Evolutionary conservation across 2,329 filamentous ascomycete genomes (phyloP).

Genomic region (Samsoniella hepiali): DNA sequence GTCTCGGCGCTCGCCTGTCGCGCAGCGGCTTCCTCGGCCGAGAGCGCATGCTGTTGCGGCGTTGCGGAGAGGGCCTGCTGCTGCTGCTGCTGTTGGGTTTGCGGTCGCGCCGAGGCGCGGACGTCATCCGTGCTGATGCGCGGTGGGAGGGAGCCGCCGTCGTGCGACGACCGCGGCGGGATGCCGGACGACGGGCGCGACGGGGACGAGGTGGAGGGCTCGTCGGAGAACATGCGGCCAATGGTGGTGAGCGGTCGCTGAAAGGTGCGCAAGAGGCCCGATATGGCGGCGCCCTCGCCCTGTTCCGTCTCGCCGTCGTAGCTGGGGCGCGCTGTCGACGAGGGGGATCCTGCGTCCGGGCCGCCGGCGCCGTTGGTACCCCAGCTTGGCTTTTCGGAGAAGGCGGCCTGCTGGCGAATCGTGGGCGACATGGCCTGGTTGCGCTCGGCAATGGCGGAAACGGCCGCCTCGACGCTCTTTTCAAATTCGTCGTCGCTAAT

Average conservation of each 20-base stretch:
- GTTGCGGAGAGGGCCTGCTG: background rate
- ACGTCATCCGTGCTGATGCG: conserved; percentile 30
- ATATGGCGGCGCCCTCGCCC: conserved; percentile 74
- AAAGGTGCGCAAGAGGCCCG: conserved; percentile 82
- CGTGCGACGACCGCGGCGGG: conserved; percentile 27
- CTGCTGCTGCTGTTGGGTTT: conserved; percentile 15
- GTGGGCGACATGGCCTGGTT: conserved; percentile 58
- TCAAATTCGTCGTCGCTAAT: conserved; percentile 96
- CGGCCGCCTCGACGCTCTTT: conserved; percentile 90
- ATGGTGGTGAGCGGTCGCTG: conserved; percentile 89
- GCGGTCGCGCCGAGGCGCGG: conserved; percentile 28
- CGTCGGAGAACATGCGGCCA: conserved; percentile 86
- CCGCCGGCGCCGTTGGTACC: conserved; percentile 45
- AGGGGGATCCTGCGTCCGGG: conserved; percentile 25
- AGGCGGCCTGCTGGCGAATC: conserved; percentile 36
- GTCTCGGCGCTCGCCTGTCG: conserved; percentile 86
- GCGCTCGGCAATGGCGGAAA: conserved; percentile 91
- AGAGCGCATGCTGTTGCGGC: conserved; percentile 43
- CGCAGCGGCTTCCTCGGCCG: conserved; percentile 83
- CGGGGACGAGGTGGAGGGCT: conserved; percentile 33
- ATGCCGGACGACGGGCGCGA: conserved; percentile 21
- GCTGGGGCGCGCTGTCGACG: background rate
- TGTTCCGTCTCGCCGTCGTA: conserved; percentile 40
- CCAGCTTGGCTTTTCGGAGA: conserved; percentile 43
- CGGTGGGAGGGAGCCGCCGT: conserved; percentile 21